Percentiles rank a stretch among this genome's conserved stretches.
Evolutionary conservation across 768 basidiomycete genomes (phyloP).

Genomic region (Trametes sanguinea): DNA sequence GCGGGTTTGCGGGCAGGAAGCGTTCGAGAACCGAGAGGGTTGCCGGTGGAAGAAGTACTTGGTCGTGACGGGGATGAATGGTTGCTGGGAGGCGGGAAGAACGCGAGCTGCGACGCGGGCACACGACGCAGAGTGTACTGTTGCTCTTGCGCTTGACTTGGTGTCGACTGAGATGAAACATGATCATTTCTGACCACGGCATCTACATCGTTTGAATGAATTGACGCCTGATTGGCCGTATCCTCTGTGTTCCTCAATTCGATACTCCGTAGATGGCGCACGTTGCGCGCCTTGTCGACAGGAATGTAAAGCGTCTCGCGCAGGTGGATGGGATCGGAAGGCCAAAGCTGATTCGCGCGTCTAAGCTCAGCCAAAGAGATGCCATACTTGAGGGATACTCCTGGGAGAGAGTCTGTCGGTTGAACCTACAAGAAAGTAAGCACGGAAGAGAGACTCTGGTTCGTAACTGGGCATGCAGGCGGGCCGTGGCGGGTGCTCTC

Average conservation of each 20-base stretch:
- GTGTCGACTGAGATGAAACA: neutral
- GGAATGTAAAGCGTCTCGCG: conserved; percentile 84
- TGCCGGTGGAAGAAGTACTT: neutral
- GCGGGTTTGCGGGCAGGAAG: neutral
- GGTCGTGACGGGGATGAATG: neutral
- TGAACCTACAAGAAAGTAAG: conserved; percentile 50
- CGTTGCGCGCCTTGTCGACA: conserved; percentile 54
- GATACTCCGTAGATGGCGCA: conserved; percentile 34
- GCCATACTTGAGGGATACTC: conserved; percentile 88
- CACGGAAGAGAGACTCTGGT: neutral
- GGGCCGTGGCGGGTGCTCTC: too few species aligned
- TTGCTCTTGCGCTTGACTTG: neutral
- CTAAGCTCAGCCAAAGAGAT: conserved; percentile 82
- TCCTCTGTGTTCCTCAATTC: too few species aligned
- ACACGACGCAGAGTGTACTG: conserved; percentile 32
- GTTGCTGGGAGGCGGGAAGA: conserved; percentile 32
- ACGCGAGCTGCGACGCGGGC: conserved; percentile 35
- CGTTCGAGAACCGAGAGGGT: neutral
- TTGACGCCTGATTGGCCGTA: too few species aligned
- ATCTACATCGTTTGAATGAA: neutral
- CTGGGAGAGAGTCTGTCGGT: conserved; percentile 77
- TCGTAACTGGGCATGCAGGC: too few species aligned
- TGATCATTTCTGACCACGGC: neutral
- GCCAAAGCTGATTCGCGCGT: conserved; percentile 90
- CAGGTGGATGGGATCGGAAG: conserved; percentile 88